Evolutionary conservation across 106 monocot species (phyloP).

Genomic region (Apostasia ramifera): DNA sequence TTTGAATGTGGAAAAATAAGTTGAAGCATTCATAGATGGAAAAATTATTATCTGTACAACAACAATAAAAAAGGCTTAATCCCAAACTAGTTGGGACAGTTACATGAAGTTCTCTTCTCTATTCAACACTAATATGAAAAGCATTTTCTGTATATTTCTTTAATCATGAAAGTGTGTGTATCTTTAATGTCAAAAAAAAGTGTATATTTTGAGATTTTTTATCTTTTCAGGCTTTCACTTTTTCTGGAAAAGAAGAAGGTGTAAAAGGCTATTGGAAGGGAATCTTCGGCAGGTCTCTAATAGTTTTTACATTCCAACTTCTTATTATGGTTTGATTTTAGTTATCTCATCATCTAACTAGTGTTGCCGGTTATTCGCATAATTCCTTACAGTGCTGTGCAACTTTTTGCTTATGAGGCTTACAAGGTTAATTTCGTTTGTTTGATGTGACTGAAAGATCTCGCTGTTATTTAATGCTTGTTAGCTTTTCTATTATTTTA

Average conservation of each 20-base stretch:
- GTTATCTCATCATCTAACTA: slow-evolving; percentile 9
- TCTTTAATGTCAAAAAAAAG: too few species aligned
- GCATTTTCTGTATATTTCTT: too few species aligned
- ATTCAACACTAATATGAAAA: too few species aligned
- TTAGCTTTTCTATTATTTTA: too few species aligned
- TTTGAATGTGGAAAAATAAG: too few species aligned
- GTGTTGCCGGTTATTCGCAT: slow-evolving; percentile 74
- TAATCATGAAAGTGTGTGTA: too few species aligned
- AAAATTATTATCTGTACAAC: too few species aligned
- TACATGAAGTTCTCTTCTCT: too few species aligned
- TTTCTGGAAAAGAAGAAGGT: slow-evolving; percentile 71
- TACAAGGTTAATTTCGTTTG: slow-evolving; percentile 62
- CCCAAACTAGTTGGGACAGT: too few species aligned
- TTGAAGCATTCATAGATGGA: too few species aligned
- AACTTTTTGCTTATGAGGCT: slow-evolving; percentile 90
- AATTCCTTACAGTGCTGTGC: slow-evolving; percentile 92
- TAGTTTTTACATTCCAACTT: background rate
- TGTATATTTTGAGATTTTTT: background rate
- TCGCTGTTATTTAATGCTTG: background rate
- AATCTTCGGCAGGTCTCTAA: slow-evolving; percentile 81
- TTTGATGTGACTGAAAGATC: background rate
- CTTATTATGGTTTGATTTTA: background rate
- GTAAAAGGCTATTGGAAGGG: slow-evolving; percentile 94
- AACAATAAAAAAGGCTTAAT: too few species aligned
- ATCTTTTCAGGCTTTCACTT: slow-evolving; percentile 53